A percentile compares a stretch with the other conserved stretches of the same genome.
phyloP scores from a whole-genome alignment of 352 stramenopile genomes.

The Globisporangium apiculatum region DNA sequence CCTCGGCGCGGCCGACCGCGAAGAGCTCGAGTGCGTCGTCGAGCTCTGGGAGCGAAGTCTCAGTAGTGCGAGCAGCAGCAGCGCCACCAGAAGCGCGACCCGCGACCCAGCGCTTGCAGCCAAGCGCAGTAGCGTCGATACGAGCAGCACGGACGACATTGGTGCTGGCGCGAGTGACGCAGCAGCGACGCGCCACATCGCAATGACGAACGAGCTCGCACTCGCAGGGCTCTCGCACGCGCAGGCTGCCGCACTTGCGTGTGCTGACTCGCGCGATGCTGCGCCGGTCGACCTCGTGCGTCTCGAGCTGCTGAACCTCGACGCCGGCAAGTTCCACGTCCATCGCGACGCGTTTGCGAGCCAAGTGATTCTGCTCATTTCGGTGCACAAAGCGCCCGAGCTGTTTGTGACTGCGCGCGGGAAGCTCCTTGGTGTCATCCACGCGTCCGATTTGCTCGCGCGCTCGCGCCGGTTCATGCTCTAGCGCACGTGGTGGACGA shows the following conservation, averaged over 20 bases:
- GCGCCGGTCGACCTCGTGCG: constrained; percentile 48
- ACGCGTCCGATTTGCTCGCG: constrained; percentile 59
- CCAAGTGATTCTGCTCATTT: constrained; percentile 73
- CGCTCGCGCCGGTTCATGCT: constrained; percentile 54
- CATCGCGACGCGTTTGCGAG: constrained; percentile 59
- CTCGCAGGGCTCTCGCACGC: constrained; percentile 20
- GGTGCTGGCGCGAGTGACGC: constrained; percentile 10
- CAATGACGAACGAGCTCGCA: constrained; percentile 9
- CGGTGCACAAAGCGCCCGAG: constrained; percentile 68
- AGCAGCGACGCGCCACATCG: constrained; percentile 15
- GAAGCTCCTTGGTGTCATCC: constrained; percentile 64
- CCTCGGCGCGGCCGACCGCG: constrained; percentile 46
- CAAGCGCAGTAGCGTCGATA: background rate
- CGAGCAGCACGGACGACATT: background rate
- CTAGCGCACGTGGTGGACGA: constrained; percentile 6
- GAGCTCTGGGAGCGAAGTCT: constrained; percentile 52
- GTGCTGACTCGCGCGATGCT: constrained; percentile 18
- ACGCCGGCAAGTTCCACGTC: constrained; percentile 63
- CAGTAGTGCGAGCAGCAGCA: background rate
- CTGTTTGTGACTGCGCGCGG: constrained; percentile 69
- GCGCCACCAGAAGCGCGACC: background rate
- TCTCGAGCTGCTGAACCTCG: constrained; percentile 51
- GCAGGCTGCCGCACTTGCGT: constrained; percentile 27
- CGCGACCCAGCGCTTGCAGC: background rate
- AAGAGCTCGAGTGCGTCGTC: constrained; percentile 57